Percentiles rank a stretch among this genome's conserved stretches.
Evolutionary conservation across 352 stramenopile genomes (phyloP).

Genomic region (Pythium rishiriense): DNA sequence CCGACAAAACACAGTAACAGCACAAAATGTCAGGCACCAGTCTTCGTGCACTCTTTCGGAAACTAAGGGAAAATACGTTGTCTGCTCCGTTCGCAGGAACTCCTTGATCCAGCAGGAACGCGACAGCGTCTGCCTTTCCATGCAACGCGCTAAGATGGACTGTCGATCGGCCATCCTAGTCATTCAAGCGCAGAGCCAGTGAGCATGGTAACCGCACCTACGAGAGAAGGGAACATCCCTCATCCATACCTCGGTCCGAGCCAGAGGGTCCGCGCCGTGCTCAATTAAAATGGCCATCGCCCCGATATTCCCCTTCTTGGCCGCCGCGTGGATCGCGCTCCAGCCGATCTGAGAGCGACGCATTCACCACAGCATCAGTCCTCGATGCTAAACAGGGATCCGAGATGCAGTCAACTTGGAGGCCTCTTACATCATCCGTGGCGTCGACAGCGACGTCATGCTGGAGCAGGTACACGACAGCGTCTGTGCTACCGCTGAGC

Average conservation of each 20-base stretch:
- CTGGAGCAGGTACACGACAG: neutral
- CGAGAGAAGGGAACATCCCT: neutral
- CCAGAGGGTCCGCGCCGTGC: neutral
- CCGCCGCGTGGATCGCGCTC: neutral
- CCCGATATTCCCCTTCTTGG: neutral
- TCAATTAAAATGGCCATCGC: neutral
- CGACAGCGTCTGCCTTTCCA: neutral
- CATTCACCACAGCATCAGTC: neutral
- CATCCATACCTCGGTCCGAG: neutral
- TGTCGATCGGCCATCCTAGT: conserved; percentile 1
- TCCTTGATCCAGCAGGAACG: neutral
- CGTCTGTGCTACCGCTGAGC: neutral
- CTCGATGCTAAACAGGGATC: neutral
- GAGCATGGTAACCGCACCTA: neutral
- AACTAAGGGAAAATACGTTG: neutral
- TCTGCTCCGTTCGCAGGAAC: neutral
- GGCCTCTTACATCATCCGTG: neutral
- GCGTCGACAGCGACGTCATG: neutral
- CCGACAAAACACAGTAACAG: too few species aligned
- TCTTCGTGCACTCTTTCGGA: neutral
- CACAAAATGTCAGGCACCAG: neutral
- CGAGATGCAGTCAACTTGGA: too few species aligned
- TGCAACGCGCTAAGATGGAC: neutral
- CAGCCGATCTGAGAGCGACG: neutral
- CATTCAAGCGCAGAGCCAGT: neutral